Base-by-base conservation (phyloP, 192 early-diverging fungal species). In the Funneliformis geosporum region DNA sequence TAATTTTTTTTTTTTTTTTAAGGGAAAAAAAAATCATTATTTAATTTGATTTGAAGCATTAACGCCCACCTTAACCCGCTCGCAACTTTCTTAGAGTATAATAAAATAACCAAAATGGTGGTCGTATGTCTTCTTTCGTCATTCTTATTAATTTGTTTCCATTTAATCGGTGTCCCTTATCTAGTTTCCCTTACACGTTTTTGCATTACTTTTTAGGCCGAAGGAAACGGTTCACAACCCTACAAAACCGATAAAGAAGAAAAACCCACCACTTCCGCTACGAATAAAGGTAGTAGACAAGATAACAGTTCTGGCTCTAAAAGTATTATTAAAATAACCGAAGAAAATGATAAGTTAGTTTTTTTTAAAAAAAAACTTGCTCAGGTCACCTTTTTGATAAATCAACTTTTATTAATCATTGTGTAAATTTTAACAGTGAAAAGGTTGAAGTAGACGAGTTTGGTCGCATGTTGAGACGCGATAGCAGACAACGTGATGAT, bases 391-490 rank as follows among this genome's bases (percentile, higher is more conserved):
- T 16, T 65, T 33, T 65, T 64, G 28, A 25, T 64, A 27, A 11
- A n/a, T 33, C 6, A 14, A 10, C 14, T 33, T 11, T 9, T 33
- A 10, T 14, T 25, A 33, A 16, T 4, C 27, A 33, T 7, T 11
- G 28, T 33, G 27, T 65, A 16, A 65, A 65, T 65, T 12, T 14
- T 65, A n/a, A n/a, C 25, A 72, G 70, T 23, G 70, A 72, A 5
- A 14, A 85, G 47, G 85, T 87, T 28, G 89, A 88, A 50, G 80
- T 86, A 16, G 83, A 86, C 68, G 87, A 86, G 43, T 83, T 80
- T 62, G 83, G 80, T 42, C 47, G 86, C 60, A 79, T 83, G 21
- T 75, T 80, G 40, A 64, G 83, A 18, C 78, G 82, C 28, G 21
- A 44, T 50, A 25, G 23, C 10, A 28, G 44, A 2, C 70, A 72